These are phyloP conservation scores for Arabidopsis lyrata DNA, from an alignment of 441 rosid genomes.

Conservation along the genomic window DNA sequence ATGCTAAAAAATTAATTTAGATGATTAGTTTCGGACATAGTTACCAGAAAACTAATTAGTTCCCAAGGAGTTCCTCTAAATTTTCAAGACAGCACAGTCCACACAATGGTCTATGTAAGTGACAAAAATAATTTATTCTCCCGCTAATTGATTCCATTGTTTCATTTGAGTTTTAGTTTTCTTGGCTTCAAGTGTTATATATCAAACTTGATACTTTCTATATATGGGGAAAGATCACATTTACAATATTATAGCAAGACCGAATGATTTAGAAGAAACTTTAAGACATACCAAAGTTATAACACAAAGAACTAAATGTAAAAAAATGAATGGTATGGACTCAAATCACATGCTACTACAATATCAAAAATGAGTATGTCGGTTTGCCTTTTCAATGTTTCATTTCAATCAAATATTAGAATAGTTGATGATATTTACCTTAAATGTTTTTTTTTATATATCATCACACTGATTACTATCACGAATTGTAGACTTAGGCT, in stretches of 20 bases:
- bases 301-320: conserved; percentile 34
- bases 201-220: conserved; percentile 13
- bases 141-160: no score
- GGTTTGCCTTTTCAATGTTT: conserved; percentile 54
- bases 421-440: conserved; percentile 15
- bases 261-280: conserved; percentile 11
- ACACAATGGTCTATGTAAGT: background rate
- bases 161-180: no score
- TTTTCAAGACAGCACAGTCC: background rate
- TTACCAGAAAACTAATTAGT: background rate
- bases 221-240: background rate
- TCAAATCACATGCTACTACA: conserved; percentile 61
- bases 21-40: background rate
- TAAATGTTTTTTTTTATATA: conserved; percentile 25
- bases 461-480: conserved; percentile 19
- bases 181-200: background rate
- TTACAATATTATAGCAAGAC: conserved; percentile 23
- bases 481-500: conserved; percentile 34
- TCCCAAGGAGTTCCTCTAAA: background rate
- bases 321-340: conserved; percentile 51
- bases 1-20: background rate
- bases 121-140: background rate
- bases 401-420: conserved; percentile 13
- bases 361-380: conserved; percentile 65
- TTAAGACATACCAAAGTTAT: conserved; percentile 15